Evolutionary conservation across 441 rosid species (phyloP).

Genomic region (Biscutella auriculata): DNA sequence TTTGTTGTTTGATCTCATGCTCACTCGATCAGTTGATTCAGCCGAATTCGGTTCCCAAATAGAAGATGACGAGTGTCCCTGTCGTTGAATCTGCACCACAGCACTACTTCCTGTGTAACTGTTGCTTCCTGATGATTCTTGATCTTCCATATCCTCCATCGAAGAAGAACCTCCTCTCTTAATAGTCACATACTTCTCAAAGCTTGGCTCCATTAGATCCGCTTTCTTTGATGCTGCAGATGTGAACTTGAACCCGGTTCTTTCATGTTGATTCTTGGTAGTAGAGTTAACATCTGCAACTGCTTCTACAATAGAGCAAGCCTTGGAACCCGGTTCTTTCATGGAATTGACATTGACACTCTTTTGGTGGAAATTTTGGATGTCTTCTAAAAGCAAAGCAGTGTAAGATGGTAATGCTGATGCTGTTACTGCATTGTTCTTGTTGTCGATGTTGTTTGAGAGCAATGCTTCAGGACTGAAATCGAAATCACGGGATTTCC

Average conservation of each 20-base stretch:
- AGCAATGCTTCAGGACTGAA: background rate
- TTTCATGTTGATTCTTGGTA: slow-evolving; percentile 22
- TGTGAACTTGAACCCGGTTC: slow-evolving; percentile 1
- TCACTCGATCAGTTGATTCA: slow-evolving; percentile 64
- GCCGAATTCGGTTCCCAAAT: slow-evolving; percentile 71
- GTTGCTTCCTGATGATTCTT: slow-evolving; percentile 26
- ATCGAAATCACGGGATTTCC: slow-evolving; percentile 60
- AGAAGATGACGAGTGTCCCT: slow-evolving; percentile 36
- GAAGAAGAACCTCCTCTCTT: slow-evolving; percentile 18
- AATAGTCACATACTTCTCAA: slow-evolving; percentile 19
- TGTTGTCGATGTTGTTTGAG: slow-evolving; percentile 20
- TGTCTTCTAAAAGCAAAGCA: slow-evolving; percentile 60
- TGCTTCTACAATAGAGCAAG: slow-evolving; percentile 77
- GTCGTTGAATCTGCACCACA: slow-evolving; percentile 30
- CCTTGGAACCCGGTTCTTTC: too few relatives aligned
- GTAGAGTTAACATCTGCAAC: slow-evolving; percentile 77
- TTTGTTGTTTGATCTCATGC: slow-evolving; percentile 37
- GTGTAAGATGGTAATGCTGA: slow-evolving; percentile 23
- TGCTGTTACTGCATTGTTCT: too few relatives aligned
- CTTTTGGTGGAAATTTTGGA: slow-evolving; percentile 77
- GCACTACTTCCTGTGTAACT: slow-evolving; percentile 43
- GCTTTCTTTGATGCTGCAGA: slow-evolving; percentile 26
- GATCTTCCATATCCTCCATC: slow-evolving; percentile 7
- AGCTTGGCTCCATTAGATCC: slow-evolving; percentile 72
- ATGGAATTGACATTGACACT: too few relatives aligned